Evolutionary conservation across 2,329 filamentous ascomycete genomes (phyloP).

Genomic region (Claviceps sp.): DNA sequence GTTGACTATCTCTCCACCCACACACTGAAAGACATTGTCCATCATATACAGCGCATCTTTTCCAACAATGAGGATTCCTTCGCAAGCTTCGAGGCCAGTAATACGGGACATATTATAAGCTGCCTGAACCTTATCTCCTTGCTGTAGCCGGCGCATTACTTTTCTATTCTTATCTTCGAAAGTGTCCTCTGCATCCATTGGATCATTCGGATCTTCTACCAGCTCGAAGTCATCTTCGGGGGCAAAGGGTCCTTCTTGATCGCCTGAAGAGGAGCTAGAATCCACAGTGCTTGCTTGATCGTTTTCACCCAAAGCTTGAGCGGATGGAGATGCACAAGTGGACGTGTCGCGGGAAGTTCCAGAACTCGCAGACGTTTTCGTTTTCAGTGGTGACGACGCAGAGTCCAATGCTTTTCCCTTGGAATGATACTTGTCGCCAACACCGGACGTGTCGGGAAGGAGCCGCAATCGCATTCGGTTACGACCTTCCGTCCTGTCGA

Average conservation of each 20-base stretch:
- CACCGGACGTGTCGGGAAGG: constrained; percentile 58
- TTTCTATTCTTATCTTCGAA: constrained; percentile 98
- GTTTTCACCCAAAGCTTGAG: constrained; percentile 10
- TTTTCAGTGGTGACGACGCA: constrained; percentile 21
- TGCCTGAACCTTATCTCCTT: constrained; percentile 81
- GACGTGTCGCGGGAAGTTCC: constrained; percentile 10
- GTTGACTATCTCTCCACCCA: constrained; percentile 92
- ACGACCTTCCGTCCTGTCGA: constrained; percentile 89
- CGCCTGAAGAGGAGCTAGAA: constrained; percentile 12
- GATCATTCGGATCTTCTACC: constrained; percentile 81
- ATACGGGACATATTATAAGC: constrained; percentile 94
- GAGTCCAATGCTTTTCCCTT: constrained; percentile 53
- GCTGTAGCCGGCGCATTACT: constrained; percentile 85
- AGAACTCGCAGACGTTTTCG: constrained; percentile 16
- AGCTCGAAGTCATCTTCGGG: constrained; percentile 90
- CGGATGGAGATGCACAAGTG: constrained; percentile 9
- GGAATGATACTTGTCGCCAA: constrained; percentile 66
- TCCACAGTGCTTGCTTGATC: constrained; percentile 9
- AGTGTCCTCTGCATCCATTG: constrained; percentile 57
- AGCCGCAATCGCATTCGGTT: constrained; percentile 89
- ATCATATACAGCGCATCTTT: constrained; percentile 88
- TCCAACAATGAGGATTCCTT: constrained; percentile 84
- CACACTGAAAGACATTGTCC: constrained; percentile 90
- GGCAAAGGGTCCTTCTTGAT: constrained; percentile 12
- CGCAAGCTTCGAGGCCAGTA: constrained; percentile 81